These are phyloP conservation scores for Rhodamnia argentea DNA, from an alignment of 345 rosid species.

Conservation along the genomic window DNA sequence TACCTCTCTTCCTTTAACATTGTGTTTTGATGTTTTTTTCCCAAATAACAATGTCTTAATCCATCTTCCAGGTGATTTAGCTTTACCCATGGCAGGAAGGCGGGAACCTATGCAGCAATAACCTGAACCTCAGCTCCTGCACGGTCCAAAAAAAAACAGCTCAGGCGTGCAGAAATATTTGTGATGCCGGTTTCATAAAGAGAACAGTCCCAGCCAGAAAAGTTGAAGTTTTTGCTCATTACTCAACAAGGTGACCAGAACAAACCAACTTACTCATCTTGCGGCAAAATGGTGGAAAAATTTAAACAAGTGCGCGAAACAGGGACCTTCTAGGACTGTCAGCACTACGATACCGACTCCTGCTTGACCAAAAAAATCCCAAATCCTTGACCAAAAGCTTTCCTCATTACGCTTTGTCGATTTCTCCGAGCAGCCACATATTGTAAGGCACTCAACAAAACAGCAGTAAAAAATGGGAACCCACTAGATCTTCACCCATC, in stretches of 20 bases:
- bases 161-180: neutral
- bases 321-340: neutral
- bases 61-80: constrained; percentile 71
- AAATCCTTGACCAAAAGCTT: neutral
- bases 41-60: constrained; percentile 74
- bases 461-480: neutral
- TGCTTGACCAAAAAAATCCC: neutral
- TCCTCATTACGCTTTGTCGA: neutral
- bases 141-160: neutral
- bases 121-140: constrained; percentile 13
- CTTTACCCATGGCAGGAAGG: constrained; percentile 37
- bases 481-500: neutral
- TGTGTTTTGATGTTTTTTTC: constrained; percentile 67
- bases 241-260: neutral
- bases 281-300: neutral
- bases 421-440: neutral
- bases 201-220: neutral
- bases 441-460: neutral
- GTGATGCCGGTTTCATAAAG: neutral
- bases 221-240: neutral
- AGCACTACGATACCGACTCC: neutral
- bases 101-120: constrained; percentile 5
- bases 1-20: constrained; percentile 60
- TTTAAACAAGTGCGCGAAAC: neutral
- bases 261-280: neutral